Evolutionary conservation across 2,329 filamentous ascomycete species (phyloP).

Genomic region (Penicillium carneum): DNA sequence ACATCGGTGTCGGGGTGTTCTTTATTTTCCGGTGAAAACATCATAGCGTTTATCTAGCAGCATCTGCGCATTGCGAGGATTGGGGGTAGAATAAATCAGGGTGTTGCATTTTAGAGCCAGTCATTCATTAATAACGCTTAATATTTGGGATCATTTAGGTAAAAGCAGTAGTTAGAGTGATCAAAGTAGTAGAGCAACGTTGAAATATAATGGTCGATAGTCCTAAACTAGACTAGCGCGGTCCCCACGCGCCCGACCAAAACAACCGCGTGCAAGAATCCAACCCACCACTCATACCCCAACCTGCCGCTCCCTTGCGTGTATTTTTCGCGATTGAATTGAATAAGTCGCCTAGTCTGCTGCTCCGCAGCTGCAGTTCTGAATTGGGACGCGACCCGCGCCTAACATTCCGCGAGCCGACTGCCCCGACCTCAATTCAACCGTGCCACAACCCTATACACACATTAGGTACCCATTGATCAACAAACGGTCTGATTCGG

Average conservation of each 20-base stretch:
- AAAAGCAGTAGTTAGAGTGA: neutral
- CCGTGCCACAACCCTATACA: constrained; percentile 15
- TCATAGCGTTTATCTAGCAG: constrained; percentile 34
- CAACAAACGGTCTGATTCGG: neutral
- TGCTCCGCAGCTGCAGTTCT: constrained; percentile 2
- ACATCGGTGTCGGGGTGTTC: constrained; percentile 27
- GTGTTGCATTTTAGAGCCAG: constrained; percentile 3
- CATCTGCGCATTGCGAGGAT: constrained; percentile 27
- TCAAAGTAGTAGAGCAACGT: constrained; percentile 1
- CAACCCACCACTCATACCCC: constrained; percentile 29
- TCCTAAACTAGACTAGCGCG: constrained; percentile 45
- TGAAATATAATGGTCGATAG: constrained; percentile 25
- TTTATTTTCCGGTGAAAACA: constrained; percentile 23
- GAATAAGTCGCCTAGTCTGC: constrained; percentile 11
- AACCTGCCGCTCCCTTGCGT: constrained; percentile 32
- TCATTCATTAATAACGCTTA: constrained; percentile 4
- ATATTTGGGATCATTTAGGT: neutral
- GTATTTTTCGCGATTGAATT: constrained; percentile 11
- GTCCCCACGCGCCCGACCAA: constrained; percentile 51
- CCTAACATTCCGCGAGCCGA: constrained; percentile 19
- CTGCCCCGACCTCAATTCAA: constrained; percentile 1
- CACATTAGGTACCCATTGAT: neutral
- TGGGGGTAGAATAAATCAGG: constrained; percentile 11
- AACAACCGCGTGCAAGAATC: constrained; percentile 50
- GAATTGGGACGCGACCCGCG: constrained; percentile 18